Percentiles rank a stretch among this genome's conserved stretches.
Evolutionary conservation across 116 monocot genomes (phyloP).

Genomic region (Phalaenopsis hybrid): DNA sequence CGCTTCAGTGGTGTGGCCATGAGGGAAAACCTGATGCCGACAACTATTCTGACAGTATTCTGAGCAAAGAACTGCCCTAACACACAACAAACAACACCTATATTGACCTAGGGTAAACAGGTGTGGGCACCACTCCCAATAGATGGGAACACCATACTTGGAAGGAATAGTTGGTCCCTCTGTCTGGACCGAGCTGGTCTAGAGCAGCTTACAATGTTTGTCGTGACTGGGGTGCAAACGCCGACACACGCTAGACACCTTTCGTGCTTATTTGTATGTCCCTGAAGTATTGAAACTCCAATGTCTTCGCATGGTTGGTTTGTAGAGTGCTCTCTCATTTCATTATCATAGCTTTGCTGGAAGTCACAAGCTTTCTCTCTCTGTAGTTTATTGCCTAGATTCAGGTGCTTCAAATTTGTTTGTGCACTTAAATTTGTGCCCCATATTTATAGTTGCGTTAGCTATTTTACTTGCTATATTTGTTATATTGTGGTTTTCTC

Average conservation of each 20-base stretch:
- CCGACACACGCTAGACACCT: background rate
- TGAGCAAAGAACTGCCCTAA: no score
- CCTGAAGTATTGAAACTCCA: background rate
- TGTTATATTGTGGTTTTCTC: background rate
- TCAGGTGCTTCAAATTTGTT: background rate
- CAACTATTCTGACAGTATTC: no score
- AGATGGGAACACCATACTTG: no score
- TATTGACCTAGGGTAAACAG: no score
- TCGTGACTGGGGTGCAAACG: no score
- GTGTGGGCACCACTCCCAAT: no score
- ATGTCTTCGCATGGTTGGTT: background rate
- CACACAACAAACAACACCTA: no score
- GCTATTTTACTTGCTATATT: conserved; percentile 1
- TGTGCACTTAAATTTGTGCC: background rate
- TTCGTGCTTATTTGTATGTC: background rate
- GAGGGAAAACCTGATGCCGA: no score
- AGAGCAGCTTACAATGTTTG: no score
- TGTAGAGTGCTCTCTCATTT: background rate
- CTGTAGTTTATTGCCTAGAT: background rate
- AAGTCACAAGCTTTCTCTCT: background rate
- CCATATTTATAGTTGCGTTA: background rate
- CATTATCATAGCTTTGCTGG: background rate
- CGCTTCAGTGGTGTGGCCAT: no score
- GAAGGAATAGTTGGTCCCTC: no score
- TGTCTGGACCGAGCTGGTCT: no score